A percentile compares a stretch with the other conserved stretches of the same genome.
Conservation (phyloP, 2,329 filamentous ascomycete genomes). For the Exophiala oligosperma region DNA sequence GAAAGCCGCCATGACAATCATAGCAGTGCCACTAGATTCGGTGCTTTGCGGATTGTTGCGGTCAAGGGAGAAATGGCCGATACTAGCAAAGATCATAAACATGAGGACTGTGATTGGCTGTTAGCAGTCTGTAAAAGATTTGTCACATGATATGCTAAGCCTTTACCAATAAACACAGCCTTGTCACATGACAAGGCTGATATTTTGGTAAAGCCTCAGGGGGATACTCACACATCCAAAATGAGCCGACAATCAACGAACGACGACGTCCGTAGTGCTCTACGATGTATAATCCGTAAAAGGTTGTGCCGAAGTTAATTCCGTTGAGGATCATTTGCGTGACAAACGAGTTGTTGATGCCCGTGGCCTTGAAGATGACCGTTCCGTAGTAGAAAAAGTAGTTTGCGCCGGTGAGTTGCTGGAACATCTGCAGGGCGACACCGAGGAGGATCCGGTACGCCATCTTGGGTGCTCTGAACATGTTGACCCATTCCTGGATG, state of each 20-base stretch:
- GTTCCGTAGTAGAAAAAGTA: conserved; percentile 55
- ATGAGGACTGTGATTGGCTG: conserved; percentile 54
- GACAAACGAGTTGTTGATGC: conserved; percentile 75
- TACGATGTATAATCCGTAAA: conserved; percentile 82
- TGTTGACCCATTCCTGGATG: conserved; percentile 42
- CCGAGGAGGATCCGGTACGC: conserved; percentile 47
- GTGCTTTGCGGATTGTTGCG: conserved; percentile 42
- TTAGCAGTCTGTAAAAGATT: too few species aligned
- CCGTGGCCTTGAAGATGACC: conserved; percentile 67
- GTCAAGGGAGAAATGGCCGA: conserved; percentile 50
- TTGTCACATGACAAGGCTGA: too few species aligned
- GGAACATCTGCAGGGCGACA: conserved; percentile 47
- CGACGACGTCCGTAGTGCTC: conserved; percentile 78
- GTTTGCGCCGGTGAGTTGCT: conserved; percentile 51
- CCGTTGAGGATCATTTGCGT: conserved; percentile 83
- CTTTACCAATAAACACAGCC: too few species aligned
- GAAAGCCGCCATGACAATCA: conserved; percentile 72
- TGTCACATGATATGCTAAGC: too few species aligned
- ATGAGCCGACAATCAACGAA: conserved; percentile 74
- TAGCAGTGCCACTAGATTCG: conserved; percentile 59
- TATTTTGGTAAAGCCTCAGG: too few species aligned
- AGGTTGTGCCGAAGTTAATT: conserved; percentile 83
- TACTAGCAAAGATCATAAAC: conserved; percentile 63
- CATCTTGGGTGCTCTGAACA: conserved; percentile 51
- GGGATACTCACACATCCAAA: conserved; percentile 62